A percentile compares a stretch with the other conserved stretches of the same genome.
These are phyloP conservation scores for Alternaria brassicae DNA, from an alignment of 2,329 filamentous ascomycete species.

Conservation along the genomic window DNA sequence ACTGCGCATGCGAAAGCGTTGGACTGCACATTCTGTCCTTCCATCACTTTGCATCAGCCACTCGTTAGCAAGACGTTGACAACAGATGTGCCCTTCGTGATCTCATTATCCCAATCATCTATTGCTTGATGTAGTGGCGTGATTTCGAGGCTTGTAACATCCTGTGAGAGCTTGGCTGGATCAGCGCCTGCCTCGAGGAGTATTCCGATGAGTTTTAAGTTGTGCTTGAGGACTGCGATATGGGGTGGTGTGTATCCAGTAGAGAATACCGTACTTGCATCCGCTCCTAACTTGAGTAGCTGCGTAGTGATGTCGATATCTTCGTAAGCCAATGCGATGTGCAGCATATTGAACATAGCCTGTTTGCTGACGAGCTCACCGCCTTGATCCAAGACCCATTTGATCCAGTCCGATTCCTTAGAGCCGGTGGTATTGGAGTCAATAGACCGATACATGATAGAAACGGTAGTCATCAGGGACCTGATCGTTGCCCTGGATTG, in stretches of 20 bases:
- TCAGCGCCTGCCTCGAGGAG: conserved; percentile 29
- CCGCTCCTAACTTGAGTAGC: conserved; percentile 20
- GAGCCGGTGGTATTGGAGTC: not conserved
- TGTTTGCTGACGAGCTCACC: conserved; percentile 23
- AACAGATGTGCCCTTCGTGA: conserved; percentile 16
- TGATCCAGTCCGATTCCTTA: conserved; percentile 24
- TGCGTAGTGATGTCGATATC: conserved; percentile 19
- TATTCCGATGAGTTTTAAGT: conserved; percentile 18
- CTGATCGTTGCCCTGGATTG: conserved; percentile 12
- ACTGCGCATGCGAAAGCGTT: conserved; percentile 28
- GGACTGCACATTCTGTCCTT: conserved; percentile 9
- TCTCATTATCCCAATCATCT: conserved; percentile 8
- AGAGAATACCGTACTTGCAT: conserved; percentile 21
- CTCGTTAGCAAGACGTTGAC: conserved; percentile 23
- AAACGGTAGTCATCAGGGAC: conserved; percentile 18
- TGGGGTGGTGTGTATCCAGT: conserved; percentile 22
- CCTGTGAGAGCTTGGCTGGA: conserved; percentile 7
- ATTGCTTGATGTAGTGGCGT: conserved; percentile 27
- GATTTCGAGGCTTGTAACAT: not conserved
- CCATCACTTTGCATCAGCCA: conserved; percentile 25
- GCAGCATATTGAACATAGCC: conserved; percentile 25
- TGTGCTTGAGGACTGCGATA: conserved; percentile 15
- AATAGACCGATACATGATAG: conserved; percentile 23
- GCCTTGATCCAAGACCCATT: conserved; percentile 28
- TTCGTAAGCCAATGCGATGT: conserved; percentile 17